Percentiles rank a stretch among this genome's conserved stretches.
Conservation (phyloP, 78 protist species). For the Creolimax fragrantissima region DNA sequence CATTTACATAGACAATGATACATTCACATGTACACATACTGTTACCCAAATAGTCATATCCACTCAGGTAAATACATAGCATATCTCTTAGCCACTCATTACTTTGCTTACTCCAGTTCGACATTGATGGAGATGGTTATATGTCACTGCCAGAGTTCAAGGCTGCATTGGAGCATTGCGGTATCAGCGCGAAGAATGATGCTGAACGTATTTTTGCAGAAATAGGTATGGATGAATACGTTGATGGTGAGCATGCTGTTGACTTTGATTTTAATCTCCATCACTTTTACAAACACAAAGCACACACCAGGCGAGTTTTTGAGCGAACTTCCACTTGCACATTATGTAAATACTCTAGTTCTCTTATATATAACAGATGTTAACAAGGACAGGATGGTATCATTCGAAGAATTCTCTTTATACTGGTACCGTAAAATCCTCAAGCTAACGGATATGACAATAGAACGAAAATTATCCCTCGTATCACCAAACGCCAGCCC, state of each 20-base stretch:
- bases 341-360: no score
- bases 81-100: no score
- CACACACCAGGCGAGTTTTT: no score
- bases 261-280: no score
- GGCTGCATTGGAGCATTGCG: background rate
- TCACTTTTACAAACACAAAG: no score
- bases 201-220: background rate
- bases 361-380: background rate
- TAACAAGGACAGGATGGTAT: background rate
- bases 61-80: no score
- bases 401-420: background rate
- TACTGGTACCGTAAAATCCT: background rate
- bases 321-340: no score
- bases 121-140: background rate
- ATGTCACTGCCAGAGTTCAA: background rate
- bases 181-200: background rate
- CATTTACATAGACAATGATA: no score
- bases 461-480: background rate
- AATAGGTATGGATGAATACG: background rate
- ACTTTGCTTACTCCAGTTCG: background rate
- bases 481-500: no score
- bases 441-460: background rate
- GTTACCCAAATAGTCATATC: no score
- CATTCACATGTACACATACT: no score
- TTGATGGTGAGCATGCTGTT: no score